Conservation (phyloP, 2,329 filamentous ascomycete species). For the Cytospora chrysosperma region DNA sequence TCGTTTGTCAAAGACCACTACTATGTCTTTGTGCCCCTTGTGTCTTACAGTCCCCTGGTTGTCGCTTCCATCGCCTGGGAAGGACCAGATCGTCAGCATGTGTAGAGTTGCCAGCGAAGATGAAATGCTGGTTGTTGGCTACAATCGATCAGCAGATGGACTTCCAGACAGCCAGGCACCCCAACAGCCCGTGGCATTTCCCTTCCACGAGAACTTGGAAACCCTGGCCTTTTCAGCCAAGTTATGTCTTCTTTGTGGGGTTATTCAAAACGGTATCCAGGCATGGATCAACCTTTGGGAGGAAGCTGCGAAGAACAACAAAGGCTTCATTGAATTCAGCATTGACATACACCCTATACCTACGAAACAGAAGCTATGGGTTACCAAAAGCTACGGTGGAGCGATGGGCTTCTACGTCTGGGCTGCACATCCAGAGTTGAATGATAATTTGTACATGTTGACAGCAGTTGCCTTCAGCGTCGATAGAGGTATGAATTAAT, state of each 20-base stretch:
- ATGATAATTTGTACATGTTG: background rate
- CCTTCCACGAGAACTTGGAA: background rate
- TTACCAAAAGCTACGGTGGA: background rate
- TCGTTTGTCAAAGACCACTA: background rate
- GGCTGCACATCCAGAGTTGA: background rate
- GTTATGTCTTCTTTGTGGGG: constrained; percentile 1
- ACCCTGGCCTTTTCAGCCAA: background rate
- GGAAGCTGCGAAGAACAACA: constrained; percentile 2
- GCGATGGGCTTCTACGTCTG: constrained; percentile 5
- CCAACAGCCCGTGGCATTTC: background rate
- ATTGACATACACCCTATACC: background rate
- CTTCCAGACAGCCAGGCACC: background rate
- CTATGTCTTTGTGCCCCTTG: background rate
- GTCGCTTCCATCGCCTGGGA: background rate
- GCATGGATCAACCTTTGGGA: constrained; percentile 2
- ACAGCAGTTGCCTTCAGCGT: constrained; percentile 1
- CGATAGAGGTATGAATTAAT: background rate
- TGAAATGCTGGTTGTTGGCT: background rate
- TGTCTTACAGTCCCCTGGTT: background rate
- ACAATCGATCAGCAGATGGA: background rate
- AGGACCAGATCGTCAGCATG: background rate
- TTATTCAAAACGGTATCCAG: constrained; percentile 1
- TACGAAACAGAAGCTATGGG: background rate
- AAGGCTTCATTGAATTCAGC: background rate
- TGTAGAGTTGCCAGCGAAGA: background rate